Evolutionary conservation across 805 yeast genomes (phyloP), one percentile per base, ranked within the genome.

Genomic region (Candida gorgasii): DNA sequence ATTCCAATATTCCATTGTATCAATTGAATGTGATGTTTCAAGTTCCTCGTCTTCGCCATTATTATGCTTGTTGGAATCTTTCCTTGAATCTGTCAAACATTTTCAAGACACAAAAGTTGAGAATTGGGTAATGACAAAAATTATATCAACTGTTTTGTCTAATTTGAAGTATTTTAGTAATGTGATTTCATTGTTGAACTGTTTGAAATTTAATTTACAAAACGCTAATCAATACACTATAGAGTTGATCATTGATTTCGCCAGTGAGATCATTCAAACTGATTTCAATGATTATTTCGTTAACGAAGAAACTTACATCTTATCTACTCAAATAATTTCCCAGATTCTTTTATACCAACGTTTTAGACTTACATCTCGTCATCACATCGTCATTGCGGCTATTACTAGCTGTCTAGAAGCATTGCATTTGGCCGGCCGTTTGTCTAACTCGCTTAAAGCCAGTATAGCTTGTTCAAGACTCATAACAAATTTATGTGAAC

Each of bases 401-500:
- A 66, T 84, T 33, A 67, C 74, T 11, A 37, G 40, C n/a, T 28
- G 26, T 22, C 30, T 0, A 14, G n/a, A 34, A 34, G 18, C 37
- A 4, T 61, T 92, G 56, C 74, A 67, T 36, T 34, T 22, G 13
- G 12, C 8, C 8, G 37, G 37, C 13, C 14, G 37, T 13, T 34
- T 34, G 16, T 34, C 37, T 13, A 14, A 22, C 8, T 34, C 37
- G 4, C 14, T 34, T 7, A 19, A 19, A 34, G 28, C 28, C 8
- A 53, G 63, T 9, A 23, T 13, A 13, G 59, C 82, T 3, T 75
- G 67, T 40, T 59, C 84, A 5, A 74, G 96, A 51, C 63, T 86
- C 14, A 57, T 89, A 35, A 66, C 73, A 16, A 84, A 84, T 52
- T 63, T 85, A 24, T 87, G 95, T 65, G 95, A 87, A 51, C 95